These are phyloP conservation scores for Cystobasidiaceae sp. DNA, from an alignment of 1,284 basidiomycete genomes.

Conservation along the genomic window DNA sequence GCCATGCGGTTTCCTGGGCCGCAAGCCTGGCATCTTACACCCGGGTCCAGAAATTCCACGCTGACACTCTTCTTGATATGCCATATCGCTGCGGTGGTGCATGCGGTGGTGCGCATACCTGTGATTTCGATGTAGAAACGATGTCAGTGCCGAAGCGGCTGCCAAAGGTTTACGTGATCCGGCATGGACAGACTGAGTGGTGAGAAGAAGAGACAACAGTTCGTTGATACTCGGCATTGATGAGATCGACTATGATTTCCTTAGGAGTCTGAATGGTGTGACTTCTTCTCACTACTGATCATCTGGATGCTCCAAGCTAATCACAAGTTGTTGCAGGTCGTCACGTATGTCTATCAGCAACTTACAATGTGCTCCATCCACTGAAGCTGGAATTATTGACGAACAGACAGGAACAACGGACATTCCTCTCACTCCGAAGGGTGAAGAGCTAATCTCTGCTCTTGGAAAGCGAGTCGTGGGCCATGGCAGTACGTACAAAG, in stretches of 20 bases:
- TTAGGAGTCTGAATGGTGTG: conserved; percentile 29
- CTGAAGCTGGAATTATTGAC: background rate
- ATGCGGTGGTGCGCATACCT: too few species aligned
- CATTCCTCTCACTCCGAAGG: conserved; percentile 75
- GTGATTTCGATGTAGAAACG: background rate
- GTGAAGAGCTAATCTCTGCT: conserved; percentile 65
- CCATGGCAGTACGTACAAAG: conserved; percentile 65
- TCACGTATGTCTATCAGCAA: conserved; percentile 1
- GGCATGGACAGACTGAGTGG: conserved; percentile 91
- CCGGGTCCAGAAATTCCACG: too few species aligned
- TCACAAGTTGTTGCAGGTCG: conserved; percentile 1
- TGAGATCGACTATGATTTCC: background rate
- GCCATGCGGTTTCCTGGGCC: too few species aligned
- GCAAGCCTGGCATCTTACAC: too few species aligned
- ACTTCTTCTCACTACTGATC: background rate
- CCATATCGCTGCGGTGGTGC: too few species aligned
- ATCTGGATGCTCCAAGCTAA: background rate
- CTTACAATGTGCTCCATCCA: too few species aligned
- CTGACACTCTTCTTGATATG: too few species aligned
- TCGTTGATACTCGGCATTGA: background rate
- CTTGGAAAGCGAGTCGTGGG: conserved; percentile 67
- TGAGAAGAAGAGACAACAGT: too few species aligned
- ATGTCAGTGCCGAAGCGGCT: conserved; percentile 48
- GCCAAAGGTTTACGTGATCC: conserved; percentile 68
- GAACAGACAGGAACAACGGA: conserved; percentile 76